These are phyloP conservation scores for Alternaria dauci DNA, from an alignment of 2,329 filamentous ascomycete species.

Conservation along the genomic window DNA sequence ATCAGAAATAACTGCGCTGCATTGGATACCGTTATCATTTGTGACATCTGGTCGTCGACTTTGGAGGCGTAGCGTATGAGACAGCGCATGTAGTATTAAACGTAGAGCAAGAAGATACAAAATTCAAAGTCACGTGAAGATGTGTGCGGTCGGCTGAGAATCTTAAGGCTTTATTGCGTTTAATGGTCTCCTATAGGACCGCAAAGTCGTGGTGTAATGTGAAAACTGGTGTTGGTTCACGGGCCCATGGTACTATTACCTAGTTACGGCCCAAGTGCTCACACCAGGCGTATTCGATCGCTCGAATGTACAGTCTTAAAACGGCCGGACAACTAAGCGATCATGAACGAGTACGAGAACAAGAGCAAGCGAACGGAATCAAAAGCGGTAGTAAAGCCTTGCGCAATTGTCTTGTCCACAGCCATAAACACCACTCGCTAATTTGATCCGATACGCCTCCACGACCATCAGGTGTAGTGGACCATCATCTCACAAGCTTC, in stretches of 20 bases:
- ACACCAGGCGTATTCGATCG: too few relatives aligned
- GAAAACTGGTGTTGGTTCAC: background rate
- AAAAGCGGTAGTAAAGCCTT: too few relatives aligned
- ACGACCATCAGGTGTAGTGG: too few relatives aligned
- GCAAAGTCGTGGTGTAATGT: background rate
- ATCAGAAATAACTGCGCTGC: background rate
- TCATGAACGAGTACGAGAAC: too few relatives aligned
- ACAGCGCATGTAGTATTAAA: background rate
- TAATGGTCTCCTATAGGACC: background rate
- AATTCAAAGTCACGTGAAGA: too few relatives aligned
- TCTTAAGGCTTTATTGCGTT: background rate
- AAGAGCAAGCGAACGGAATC: too few relatives aligned
- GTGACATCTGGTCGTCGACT: background rate
- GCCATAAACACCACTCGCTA: too few relatives aligned
- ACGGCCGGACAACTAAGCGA: too few relatives aligned
- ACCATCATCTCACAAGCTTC: too few relatives aligned
- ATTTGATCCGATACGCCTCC: too few relatives aligned
- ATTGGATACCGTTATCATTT: background rate
- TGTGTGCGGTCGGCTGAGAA: background rate
- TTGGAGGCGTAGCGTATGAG: background rate
- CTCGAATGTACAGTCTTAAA: too few relatives aligned
- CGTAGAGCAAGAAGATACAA: background rate
- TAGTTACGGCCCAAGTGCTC: background rate
- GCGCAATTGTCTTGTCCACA: too few relatives aligned
- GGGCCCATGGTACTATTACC: background rate